These are phyloP conservation scores for Mycena crocata DNA, from an alignment of 768 basidiomycete species.

Conservation along the genomic window DNA sequence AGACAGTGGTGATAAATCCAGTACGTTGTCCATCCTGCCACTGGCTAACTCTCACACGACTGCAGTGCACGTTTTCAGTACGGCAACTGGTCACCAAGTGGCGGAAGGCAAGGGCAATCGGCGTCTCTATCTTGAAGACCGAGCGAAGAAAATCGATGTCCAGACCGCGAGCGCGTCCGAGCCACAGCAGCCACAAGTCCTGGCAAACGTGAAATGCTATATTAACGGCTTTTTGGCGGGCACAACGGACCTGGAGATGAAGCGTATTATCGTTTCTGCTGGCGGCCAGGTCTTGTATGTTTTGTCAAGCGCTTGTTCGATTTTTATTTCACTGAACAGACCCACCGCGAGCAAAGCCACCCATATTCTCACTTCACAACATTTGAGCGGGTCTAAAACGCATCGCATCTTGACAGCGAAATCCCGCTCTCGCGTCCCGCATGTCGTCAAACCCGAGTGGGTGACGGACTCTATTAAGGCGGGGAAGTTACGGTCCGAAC, in stretches of 20 bases:
- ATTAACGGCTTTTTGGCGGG: conserved; percentile 76
- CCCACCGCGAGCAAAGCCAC: conserved; percentile 71
- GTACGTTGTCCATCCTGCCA: conserved; percentile 46
- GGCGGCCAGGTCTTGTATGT: conserved; percentile 77
- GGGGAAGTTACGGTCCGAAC: conserved; percentile 70
- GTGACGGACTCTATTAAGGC: conserved; percentile 72
- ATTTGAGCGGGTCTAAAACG: conserved; percentile 77
- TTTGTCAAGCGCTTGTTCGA: neutral
- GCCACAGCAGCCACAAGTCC: conserved; percentile 42
- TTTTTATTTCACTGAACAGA: conserved; percentile 46
- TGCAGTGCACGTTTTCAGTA: conserved; percentile 59
- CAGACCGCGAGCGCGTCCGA: conserved; percentile 41
- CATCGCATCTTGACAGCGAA: conserved; percentile 70
- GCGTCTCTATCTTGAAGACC: conserved; percentile 53
- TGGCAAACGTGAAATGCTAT: conserved; percentile 67
- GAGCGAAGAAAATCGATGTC: conserved; percentile 57
- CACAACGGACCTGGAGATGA: conserved; percentile 87
- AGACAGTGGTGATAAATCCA: conserved; percentile 69
- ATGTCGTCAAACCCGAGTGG: conserved; percentile 84
- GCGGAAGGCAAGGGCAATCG: conserved; percentile 57
- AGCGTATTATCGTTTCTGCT: conserved; percentile 68
- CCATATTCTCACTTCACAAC: conserved; percentile 82
- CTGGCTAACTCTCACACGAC: conserved; percentile 52
- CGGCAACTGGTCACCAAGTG: conserved; percentile 77
- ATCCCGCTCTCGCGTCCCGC: conserved; percentile 54